These are phyloP conservation scores for Chalciporus piperatus DNA, from an alignment of 768 basidiomycete species.

Conservation along the genomic window DNA sequence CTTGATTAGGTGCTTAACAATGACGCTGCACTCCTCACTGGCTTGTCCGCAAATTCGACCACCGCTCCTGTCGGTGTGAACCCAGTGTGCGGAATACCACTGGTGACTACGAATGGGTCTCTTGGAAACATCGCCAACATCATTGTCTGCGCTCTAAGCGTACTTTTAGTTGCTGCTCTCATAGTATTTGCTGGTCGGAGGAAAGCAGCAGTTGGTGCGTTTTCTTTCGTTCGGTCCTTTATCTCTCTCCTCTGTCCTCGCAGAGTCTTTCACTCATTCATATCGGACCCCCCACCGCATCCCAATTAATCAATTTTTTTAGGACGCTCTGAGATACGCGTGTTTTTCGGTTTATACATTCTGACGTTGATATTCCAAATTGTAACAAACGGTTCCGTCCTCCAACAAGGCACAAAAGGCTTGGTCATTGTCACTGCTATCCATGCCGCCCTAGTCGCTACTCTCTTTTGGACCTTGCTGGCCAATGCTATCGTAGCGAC, in stretches of 20 bases:
- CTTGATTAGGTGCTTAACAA: constrained; percentile 40
- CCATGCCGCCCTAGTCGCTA: constrained; percentile 74
- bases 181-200: constrained; percentile 58
- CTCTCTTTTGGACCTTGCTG: constrained; percentile 76
- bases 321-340: constrained; percentile 71
- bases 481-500: constrained; percentile 77
- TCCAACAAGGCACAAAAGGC: constrained; percentile 72
- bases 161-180: constrained; percentile 57
- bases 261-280: background rate
- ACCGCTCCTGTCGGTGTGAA: constrained; percentile 82
- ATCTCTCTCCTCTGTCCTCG: background rate
- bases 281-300: background rate
- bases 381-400: constrained; percentile 72
- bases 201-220: constrained; percentile 85
- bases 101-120: constrained; percentile 53
- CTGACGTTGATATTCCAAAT: constrained; percentile 77
- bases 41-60: constrained; percentile 40
- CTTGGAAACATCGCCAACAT: constrained; percentile 88
- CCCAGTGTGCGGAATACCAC: constrained; percentile 73
- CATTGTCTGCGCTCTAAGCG: constrained; percentile 71
- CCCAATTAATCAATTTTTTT: constrained; percentile 7
- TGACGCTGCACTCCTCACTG: constrained; percentile 34
- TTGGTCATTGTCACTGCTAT: constrained; percentile 72
- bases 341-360: constrained; percentile 64
- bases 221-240: background rate